Conservation (phyloP, 1,284 basidiomycete species). For the Phlebopus sp. region DNA sequence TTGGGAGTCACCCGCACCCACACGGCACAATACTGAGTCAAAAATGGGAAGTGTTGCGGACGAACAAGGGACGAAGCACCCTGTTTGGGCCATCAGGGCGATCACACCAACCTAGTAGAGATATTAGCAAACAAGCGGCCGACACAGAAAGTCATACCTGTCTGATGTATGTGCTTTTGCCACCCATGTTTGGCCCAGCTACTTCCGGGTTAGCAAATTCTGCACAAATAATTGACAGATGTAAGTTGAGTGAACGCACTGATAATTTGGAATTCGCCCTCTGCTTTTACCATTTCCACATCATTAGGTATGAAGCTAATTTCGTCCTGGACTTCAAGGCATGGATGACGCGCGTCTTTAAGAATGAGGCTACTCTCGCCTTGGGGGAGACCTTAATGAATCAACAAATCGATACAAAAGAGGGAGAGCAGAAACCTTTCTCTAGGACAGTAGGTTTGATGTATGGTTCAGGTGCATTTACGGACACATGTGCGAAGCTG, state of each 20-base stretch:
- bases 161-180: slow-evolving; percentile 92
- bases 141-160: slow-evolving; percentile 42
- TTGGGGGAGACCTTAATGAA: slow-evolving; percentile 24
- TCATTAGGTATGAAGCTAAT: slow-evolving; percentile 96
- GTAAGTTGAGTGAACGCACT: slow-evolving; percentile 44
- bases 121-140: slow-evolving; percentile 4
- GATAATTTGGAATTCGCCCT: slow-evolving; percentile 87
- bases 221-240: background rate
- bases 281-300: slow-evolving; percentile 84
- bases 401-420: background rate
- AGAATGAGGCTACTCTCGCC: slow-evolving; percentile 79
- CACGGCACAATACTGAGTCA: slow-evolving; percentile 94
- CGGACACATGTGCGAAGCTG: slow-evolving; percentile 88
- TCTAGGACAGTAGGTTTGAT: slow-evolving; percentile 77
- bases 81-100: slow-evolving; percentile 92
- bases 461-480: slow-evolving; percentile 85
- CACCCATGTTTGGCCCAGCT: slow-evolving; percentile 97
- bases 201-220: slow-evolving; percentile 13
- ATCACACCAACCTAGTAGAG: slow-evolving; percentile 79
- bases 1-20: slow-evolving; percentile 97
- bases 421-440: slow-evolving; percentile 50
- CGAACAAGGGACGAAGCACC: slow-evolving; percentile 92
- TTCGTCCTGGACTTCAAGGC: slow-evolving; percentile 95
- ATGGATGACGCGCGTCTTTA: slow-evolving; percentile 89
- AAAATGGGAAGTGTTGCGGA: slow-evolving; percentile 90